A percentile compares a stretch with the other conserved stretches of the same genome.
phyloP scores from a whole-genome alignment of 805 yeast genomes.

The Brettanomyces custersianus region DNA sequence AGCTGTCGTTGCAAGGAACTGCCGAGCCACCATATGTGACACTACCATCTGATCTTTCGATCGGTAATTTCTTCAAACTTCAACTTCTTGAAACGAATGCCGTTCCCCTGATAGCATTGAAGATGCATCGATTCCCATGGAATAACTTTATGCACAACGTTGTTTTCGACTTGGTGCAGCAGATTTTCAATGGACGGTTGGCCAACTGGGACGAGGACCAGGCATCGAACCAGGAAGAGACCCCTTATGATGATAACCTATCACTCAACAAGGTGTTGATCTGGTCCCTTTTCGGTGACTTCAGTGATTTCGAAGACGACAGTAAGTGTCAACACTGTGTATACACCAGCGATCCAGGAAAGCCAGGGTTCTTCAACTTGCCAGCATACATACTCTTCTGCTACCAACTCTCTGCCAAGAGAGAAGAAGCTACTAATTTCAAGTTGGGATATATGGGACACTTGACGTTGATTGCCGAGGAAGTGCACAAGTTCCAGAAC shows the following conservation, averaged over 20 bases:
- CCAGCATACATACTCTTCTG: slow-evolving; percentile 23
- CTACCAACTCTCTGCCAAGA: slow-evolving; percentile 19
- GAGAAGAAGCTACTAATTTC: slow-evolving; percentile 29
- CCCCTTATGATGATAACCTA: slow-evolving; percentile 24
- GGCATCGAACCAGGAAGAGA: slow-evolving; percentile 25
- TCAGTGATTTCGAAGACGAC: slow-evolving; percentile 15
- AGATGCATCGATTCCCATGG: slow-evolving; percentile 86
- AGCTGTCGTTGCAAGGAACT: slow-evolving; percentile 4
- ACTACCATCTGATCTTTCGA: slow-evolving; percentile 24
- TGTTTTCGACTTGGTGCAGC: slow-evolving; percentile 91
- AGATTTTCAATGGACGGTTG: slow-evolving; percentile 68
- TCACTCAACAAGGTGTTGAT: slow-evolving; percentile 27
- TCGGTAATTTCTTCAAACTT: slow-evolving; percentile 81
- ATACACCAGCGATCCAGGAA: slow-evolving; percentile 9
- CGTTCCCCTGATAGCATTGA: slow-evolving; percentile 50
- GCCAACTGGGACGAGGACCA: slow-evolving; percentile 30
- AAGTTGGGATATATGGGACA: slow-evolving; percentile 56
- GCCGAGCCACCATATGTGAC: slow-evolving; percentile 19
- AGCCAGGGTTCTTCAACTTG: slow-evolving; percentile 25
- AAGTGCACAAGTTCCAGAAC: slow-evolving; percentile 43
- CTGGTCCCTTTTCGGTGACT: slow-evolving; percentile 27
- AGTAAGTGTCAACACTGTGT: slow-evolving; percentile 2
- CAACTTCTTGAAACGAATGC: slow-evolving; percentile 64
- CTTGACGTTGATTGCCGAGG: slow-evolving; percentile 47
- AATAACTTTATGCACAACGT: slow-evolving; percentile 96